Base-by-base conservation (phyloP, 805 yeast species). In the Saturnispora serradocipensis region DNA sequence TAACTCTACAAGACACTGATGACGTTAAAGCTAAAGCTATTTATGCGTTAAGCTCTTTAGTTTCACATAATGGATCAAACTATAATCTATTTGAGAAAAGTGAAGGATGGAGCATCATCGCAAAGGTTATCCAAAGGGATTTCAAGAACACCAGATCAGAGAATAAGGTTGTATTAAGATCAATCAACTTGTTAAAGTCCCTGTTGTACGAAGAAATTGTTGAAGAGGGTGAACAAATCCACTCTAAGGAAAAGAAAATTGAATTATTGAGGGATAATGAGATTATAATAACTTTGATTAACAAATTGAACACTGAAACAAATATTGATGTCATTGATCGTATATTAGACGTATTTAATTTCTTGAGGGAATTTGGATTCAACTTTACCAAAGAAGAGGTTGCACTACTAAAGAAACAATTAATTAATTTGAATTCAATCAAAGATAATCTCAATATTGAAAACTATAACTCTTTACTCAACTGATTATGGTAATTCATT, bases 41-140 rank as follows among this genome's bases (percentile, higher is more conserved):
- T 27, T 87, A 86, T 63, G 96, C 97, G 0, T 67, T 91, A 16
- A 78, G 95, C 0, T 81, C 84, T 39, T 71, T 82, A 13, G 67
- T 88, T 6, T 79, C 95, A 61, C 90, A 91, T 67, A 82, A 80
- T 61, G 67, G 69, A 27, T 68, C 67, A 0, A 84, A 81, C 3
- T 80, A 80, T 53, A 67, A 70, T 4, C 63, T 71, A 54, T 91
- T 93, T 59, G 77, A 71, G 40, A 64, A 70, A 30, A 57, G 65
- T 4, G 64, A 76, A 16, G 97, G 97, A 8, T 84, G 95, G 84
- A 68, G 70, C 4, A 59, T 77, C 15, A 61, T 84, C 16, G 65
- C 73, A 1, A 55, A 57, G 2, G 42, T 61, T 3, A 43, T 67
- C 34, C 30, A 45, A 10, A 53, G 50, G 18, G 34, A 51, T 24